Conservation (phyloP, 78 protist species). For the Chrysochromulina tobinii region DNA sequence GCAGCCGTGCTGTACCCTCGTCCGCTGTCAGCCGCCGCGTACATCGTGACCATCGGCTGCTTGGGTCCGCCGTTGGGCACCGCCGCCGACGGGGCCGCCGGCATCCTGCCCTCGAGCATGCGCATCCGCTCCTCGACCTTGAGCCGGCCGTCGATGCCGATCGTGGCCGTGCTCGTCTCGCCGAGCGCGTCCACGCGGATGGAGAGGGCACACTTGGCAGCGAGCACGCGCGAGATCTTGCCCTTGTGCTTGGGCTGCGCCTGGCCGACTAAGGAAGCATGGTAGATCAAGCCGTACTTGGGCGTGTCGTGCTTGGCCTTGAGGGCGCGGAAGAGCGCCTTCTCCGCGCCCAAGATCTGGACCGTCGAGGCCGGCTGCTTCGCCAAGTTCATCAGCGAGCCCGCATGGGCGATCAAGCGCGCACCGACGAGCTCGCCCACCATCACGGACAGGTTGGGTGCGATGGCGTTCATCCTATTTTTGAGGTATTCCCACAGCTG, state of each 20-base stretch:
- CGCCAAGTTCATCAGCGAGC: slow-evolving; percentile 91
- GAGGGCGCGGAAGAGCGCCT: slow-evolving; percentile 96
- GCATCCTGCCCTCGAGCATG: slow-evolving; percentile 62
- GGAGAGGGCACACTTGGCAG: slow-evolving; percentile 91
- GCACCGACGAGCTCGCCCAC: slow-evolving; percentile 97
- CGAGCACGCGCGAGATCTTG: slow-evolving; percentile 92
- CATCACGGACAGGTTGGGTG: slow-evolving; percentile 95
- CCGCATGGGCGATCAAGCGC: slow-evolving; percentile 65
- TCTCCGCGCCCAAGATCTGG: slow-evolving; percentile 99
- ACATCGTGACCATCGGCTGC: not conserved
- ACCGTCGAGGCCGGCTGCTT: slow-evolving; percentile 99
- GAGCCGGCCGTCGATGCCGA: slow-evolving; percentile 61
- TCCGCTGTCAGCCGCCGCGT: not conserved
- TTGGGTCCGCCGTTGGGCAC: not conserved
- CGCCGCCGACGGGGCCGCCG: not conserved
- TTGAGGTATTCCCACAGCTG: slow-evolving; percentile 78
- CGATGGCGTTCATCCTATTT: slow-evolving; percentile 89
- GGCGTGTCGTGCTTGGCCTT: slow-evolving; percentile 65
- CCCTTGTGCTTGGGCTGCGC: slow-evolving; percentile 93
- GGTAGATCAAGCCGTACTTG: slow-evolving; percentile 83
- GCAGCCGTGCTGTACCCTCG: not conserved
- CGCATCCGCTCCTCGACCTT: slow-evolving; percentile 69
- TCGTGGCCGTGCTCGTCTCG: slow-evolving; percentile 59
- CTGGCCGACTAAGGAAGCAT: slow-evolving; percentile 93
- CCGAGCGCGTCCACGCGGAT: slow-evolving; percentile 96